A percentile compares a stretch with the other conserved stretches of the same genome.
Evolutionary conservation across 2,329 filamentous ascomycete species (phyloP).

Genomic region (Didymellaceae sp.): DNA sequence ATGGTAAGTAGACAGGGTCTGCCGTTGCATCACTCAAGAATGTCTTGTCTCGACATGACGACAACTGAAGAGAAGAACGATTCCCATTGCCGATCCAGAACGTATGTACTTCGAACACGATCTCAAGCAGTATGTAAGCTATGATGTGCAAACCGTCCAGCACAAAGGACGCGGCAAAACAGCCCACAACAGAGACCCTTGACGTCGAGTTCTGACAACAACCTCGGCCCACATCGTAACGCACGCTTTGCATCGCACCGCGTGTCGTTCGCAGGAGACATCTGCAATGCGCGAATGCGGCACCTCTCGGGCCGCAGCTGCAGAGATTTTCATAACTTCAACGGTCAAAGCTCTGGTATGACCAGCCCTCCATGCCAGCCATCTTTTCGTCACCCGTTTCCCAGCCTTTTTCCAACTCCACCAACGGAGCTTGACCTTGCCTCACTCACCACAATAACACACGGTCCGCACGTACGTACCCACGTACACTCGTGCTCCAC

Average conservation of each 20-base stretch:
- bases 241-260: constrained; percentile 15
- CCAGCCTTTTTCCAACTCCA: constrained; percentile 17
- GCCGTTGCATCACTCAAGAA: too few species aligned
- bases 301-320: constrained; percentile 29
- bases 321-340: constrained; percentile 32
- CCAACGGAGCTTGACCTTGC: too few species aligned
- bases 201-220: neutral
- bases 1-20: too few species aligned
- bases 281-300: constrained; percentile 20
- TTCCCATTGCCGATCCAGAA: too few species aligned
- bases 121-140: too few species aligned
- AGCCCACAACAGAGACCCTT: neutral
- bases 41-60: too few species aligned
- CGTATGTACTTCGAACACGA: too few species aligned
- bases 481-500: neutral
- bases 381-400: constrained; percentile 1
- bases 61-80: too few species aligned
- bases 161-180: too few species aligned
- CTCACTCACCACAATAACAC: neutral
- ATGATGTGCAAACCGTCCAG: too few species aligned
- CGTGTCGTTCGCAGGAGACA: constrained; percentile 13
- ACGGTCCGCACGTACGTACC: neutral
- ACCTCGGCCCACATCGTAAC: constrained; percentile 1
- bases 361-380: constrained; percentile 15
- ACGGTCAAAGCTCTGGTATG: constrained; percentile 14